Evolutionary conservation across 495 filamentous ascomycete species (phyloP), one percentile per base, ranked within the genome.

Genomic region (Xylaria intraflava): DNA sequence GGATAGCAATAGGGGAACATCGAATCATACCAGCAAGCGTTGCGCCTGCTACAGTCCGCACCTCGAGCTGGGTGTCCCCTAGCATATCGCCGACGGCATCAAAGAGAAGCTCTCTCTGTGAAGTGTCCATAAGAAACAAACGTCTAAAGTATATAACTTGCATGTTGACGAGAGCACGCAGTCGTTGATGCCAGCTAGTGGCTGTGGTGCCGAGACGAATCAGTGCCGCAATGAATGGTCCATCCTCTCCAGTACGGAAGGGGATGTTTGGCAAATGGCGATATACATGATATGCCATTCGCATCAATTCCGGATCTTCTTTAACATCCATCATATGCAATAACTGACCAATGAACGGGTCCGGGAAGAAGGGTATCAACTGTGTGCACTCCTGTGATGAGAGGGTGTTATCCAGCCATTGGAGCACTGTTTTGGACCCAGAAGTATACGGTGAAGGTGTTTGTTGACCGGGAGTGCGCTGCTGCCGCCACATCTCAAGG

Each of bases 261-360:
- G 93, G 94, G 52, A 99, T 89, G 71, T 97, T 99, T 16, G 94
- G 89, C 3, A 99, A 75, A 65, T 99, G 92, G 23, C 93, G 85
- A 74, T 96, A 99, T 26, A 99, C 93, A 64, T 95, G 90, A 64
- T 99, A 99, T 11, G 93, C 91, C 20, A 96, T 79, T 9, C 86
- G 85, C 76, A 95, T 92, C 9, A 99, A 81, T 67, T 99, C 93
- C 4, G 88, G 90, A 63, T 99, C 93, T 70, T 99, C 93, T 68
- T 96, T 96, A 58, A 99, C 88, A 66, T 99, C 93, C 93, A 99
- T 99, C 93, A 99, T 99, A 72, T 97, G 90, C 41, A 99, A 73
- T 43, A 97, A 81, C 67, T 95, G 85, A 36, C 89, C 88, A 56
- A 94, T 90, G 59, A 97, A 90, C 7, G 87, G 76, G 46, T 88